These are phyloP conservation scores for Heliamphora exappendiculata DNA, from an alignment of 148 eudicot genomes.

Conservation along the genomic window DNA sequence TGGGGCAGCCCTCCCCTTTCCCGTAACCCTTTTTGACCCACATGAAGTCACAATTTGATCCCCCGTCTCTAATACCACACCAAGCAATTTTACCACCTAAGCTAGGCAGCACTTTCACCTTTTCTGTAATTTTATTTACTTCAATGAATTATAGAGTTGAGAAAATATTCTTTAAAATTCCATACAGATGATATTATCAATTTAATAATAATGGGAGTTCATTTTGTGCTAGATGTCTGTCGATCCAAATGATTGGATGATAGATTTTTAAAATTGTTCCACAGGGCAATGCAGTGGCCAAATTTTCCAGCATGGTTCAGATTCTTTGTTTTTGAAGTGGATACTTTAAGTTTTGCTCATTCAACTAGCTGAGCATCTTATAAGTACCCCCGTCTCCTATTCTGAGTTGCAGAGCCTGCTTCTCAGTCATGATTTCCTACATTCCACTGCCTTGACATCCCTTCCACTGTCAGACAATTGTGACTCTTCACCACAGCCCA, in stretches of 20 bases:
- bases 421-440: too few relatives aligned
- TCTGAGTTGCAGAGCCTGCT: too few relatives aligned
- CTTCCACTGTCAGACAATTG: too few relatives aligned
- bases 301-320: neutral
- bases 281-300: neutral
- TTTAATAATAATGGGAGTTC: neutral
- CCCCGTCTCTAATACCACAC: neutral
- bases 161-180: neutral
- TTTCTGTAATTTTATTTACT: neutral
- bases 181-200: neutral
- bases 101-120: neutral
- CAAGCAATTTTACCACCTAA: neutral
- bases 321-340: neutral
- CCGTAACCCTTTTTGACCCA: neutral
- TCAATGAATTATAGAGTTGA: neutral
- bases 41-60: neutral
- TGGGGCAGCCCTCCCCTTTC: neutral
- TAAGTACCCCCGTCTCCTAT: too few relatives aligned
- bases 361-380: too few relatives aligned
- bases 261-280: neutral
- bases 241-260: neutral
- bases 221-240: neutral
- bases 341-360: conserved; percentile 5
- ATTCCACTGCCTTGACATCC: too few relatives aligned
- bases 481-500: too few relatives aligned